Evolutionary conservation across 306 rosid species (phyloP).

Genomic region (Rosa chinensis): DNA sequence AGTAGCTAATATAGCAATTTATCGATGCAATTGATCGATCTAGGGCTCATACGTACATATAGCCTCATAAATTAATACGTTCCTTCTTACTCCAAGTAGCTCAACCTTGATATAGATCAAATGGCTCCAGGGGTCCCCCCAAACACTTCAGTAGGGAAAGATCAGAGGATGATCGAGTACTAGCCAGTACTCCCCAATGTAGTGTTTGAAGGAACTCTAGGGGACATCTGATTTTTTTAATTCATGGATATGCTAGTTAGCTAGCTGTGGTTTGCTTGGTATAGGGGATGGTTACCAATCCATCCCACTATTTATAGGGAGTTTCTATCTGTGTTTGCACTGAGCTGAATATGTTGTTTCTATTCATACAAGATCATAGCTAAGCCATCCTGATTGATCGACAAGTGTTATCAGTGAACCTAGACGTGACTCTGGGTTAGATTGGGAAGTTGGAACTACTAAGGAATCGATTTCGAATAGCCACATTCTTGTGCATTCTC

Average conservation of each 20-base stretch:
- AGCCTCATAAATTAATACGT: no score
- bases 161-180: not conserved
- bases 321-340: not conserved
- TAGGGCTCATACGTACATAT: no score
- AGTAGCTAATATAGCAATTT: no score
- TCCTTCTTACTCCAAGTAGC: not conserved
- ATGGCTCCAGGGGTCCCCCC: slow-evolving; percentile 29
- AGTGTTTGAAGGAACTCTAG: slow-evolving; percentile 27
- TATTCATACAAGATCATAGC: not conserved
- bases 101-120: not conserved
- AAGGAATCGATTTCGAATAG: not conserved
- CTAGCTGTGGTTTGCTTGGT: not conserved
- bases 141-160: slow-evolving; percentile 24
- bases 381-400: not conserved
- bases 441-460: slow-evolving; percentile 10
- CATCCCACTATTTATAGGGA: slow-evolving; percentile 10
- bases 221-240: slow-evolving; percentile 12
- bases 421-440: slow-evolving; percentile 37
- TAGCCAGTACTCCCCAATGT: slow-evolving; percentile 6
- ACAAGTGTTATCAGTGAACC: slow-evolving; percentile 32
- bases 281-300: not conserved
- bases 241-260: no score
- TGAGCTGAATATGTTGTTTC: not conserved
- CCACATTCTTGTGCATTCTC: not conserved
- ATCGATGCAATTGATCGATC: no score